Base-by-base conservation (phyloP, 129 eudicot species). In the Artemisia argyi region DNA sequence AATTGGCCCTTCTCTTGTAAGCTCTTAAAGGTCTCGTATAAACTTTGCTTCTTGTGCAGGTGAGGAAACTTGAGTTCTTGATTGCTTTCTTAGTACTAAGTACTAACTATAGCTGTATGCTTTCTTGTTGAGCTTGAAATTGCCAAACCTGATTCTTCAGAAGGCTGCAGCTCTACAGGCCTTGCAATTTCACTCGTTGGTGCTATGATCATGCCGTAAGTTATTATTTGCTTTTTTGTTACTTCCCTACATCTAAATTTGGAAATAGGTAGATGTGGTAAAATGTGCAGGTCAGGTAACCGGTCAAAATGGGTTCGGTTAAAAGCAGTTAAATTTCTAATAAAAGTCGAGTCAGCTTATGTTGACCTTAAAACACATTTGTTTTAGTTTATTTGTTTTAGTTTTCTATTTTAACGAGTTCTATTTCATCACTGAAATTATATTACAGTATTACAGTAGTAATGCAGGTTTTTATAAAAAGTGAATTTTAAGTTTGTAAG, bases 121-220 rank as follows among this genome's bases (percentile, higher is more conserved):
- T 95, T 90, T 80, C 85, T 90, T 62, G 77, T 75, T 81, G 97
- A 95, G 82, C 91, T 95, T 72, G 96, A 89, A 39, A 86, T 90
- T 73, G 91, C 99, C 14, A 90, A 95, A 59, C 97, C 96, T 5
- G 68, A 86, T 19, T 78, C 96, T 73, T 86, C 91, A 67, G 97
- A 95, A 86, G 77, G 47, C 97, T 0, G 22, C 22, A 1, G 99
- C 46, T 92, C 96, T 6, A 85, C 88, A 11, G 86, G 85, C 68
- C 91, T 86, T 50, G 97, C 97, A 28, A 90, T 95, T 82, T 95
- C 99, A 60, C 90, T 95, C 22, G 94, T 90, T 65, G 99, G 99
- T 73, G 99, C 99, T 30, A 95, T 95, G 99, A 97, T 94, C 68
- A 94, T 94, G 98, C 98, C 97, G 98, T 94, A 81, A 85, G 98